A percentile compares a stretch with the other conserved stretches of the same genome.
phyloP scores from a whole-genome alignment of 2,329 filamentous ascomycete species.

The Zarea fungicola region DNA sequence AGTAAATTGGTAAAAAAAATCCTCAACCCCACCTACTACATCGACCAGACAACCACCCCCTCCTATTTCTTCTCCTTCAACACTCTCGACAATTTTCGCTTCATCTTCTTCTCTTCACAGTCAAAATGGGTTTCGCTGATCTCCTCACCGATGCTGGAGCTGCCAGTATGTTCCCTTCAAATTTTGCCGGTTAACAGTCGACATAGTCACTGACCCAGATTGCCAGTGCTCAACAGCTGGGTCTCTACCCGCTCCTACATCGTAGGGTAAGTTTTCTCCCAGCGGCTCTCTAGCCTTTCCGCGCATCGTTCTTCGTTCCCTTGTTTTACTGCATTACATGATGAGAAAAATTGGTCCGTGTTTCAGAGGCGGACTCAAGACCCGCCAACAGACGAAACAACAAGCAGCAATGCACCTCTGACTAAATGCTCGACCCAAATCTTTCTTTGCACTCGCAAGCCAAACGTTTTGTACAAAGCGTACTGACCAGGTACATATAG shows the following conservation, averaged over 20 bases:
- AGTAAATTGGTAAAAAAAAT: conserved; percentile 32
- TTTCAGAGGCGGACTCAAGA: conserved; percentile 92
- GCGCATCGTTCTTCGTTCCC: neutral
- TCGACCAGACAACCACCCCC: conserved; percentile 30
- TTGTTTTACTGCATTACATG: conserved; percentile 29
- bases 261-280: conserved; percentile 60
- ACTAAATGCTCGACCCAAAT: conserved; percentile 28
- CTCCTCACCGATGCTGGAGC: conserved; percentile 61
- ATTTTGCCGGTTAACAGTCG: conserved; percentile 18
- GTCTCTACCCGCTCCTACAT: conserved; percentile 74
- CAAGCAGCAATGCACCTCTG: conserved; percentile 76
- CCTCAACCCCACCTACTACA: conserved; percentile 36
- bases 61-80: conserved; percentile 26
- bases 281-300: neutral
- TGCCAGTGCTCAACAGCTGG: conserved; percentile 64
- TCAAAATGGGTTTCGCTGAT: conserved; percentile 66
- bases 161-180: conserved; percentile 31
- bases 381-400: conserved; percentile 74
- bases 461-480: neutral
- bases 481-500: conserved; percentile 26
- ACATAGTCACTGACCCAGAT: conserved; percentile 28
- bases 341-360: conserved; percentile 94
- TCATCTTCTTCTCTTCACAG: conserved; percentile 23
- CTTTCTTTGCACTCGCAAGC: neutral
- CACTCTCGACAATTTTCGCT: conserved; percentile 21